These are phyloP conservation scores for Taxawa tesnikishii DNA, from an alignment of 2,329 filamentous ascomycete species.

Conservation along the genomic window DNA sequence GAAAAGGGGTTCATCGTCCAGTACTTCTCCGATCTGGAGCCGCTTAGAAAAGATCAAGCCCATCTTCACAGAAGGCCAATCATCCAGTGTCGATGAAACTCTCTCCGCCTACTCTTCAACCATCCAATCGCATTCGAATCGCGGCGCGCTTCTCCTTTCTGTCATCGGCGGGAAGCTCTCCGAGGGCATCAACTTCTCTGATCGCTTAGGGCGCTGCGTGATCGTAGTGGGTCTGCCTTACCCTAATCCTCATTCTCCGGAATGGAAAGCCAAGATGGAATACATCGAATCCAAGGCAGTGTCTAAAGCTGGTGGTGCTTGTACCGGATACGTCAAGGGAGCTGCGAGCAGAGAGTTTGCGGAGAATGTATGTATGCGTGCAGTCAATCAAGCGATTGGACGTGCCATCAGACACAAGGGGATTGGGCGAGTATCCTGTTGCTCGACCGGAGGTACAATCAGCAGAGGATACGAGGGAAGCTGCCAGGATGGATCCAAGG, in stretches of 20 bases:
- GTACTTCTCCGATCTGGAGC: constrained; percentile 38
- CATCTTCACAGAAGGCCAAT: constrained; percentile 23
- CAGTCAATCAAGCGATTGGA: constrained; percentile 93
- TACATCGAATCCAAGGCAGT: constrained; percentile 60
- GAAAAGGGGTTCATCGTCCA: constrained; percentile 16
- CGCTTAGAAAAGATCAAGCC: constrained; percentile 46
- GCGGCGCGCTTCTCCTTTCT: constrained; percentile 71
- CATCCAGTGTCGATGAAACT: constrained; percentile 51
- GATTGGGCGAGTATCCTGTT: constrained; percentile 90
- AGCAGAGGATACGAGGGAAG: constrained; percentile 60
- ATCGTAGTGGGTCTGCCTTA: constrained; percentile 88
- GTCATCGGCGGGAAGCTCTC: constrained; percentile 92
- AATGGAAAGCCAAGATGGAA: constrained; percentile 86
- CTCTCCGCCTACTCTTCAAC: constrained; percentile 61
- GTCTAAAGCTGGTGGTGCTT: constrained; percentile 15
- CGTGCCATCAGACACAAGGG: constrained; percentile 76
- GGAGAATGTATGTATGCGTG: constrained; percentile 91
- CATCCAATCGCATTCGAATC: constrained; percentile 36
- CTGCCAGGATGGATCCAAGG: constrained; percentile 79
- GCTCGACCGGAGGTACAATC: constrained; percentile 69
- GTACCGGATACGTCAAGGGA: constrained; percentile 19
- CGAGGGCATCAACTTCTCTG: constrained; percentile 97
- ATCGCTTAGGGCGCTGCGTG: constrained; percentile 77
- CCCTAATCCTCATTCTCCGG: constrained; percentile 75
- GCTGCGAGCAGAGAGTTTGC: constrained; percentile 65